Evolutionary conservation across 148 eudicot genomes (phyloP), one percentile per base, ranked within the genome.

Genomic region (Fagopyrum tataricum): DNA sequence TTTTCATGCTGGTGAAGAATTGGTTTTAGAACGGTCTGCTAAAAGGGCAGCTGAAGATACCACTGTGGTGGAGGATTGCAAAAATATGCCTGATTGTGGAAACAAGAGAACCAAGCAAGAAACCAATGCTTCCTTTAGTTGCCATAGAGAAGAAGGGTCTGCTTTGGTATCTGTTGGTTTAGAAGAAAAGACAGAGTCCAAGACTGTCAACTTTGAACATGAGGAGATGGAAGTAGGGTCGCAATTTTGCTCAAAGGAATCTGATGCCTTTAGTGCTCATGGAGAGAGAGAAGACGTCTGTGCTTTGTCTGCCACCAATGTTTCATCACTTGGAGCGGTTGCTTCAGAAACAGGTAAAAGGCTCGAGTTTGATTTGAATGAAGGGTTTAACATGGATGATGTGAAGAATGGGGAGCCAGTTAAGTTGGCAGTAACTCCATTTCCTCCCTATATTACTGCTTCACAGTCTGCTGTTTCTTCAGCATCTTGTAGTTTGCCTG

Each of bases 351-450:
- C 13, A 4, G 78, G 53, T 76, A 56, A 14, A 67, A 76, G 69
- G 73, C 66, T 76, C 68, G 78, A 52, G 72, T 91, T 91, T 80
- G 96, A 91, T 78, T 76, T 91, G 48, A 91, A 91, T 76, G 93
- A 91, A 85, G 89, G 96, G 15, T 81, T 90, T 44, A 49, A 52
- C 67, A 74, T 76, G 26, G 96, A 91, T 81, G 96, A 91, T 75
- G 84, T 74, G 59, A 88, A 82, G 74, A 72, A 59, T 59, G 87
- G 77, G 55, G 90, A 90, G 59, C 81, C 77, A 18, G 59, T 75
- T 18, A 78, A 26, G 67, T 62, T 77, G 17, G 62, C 56, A 4
- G 37, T 76, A 56, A 58, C 84, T 62, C 75, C 40, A 61, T 76
- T 31, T 52, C 48, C 78, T 62, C 26, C 85, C 26, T 66, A 78